phyloP scores from a whole-genome alignment of 2,329 filamentous ascomycete species.

The Fusarium begoniae region DNA sequence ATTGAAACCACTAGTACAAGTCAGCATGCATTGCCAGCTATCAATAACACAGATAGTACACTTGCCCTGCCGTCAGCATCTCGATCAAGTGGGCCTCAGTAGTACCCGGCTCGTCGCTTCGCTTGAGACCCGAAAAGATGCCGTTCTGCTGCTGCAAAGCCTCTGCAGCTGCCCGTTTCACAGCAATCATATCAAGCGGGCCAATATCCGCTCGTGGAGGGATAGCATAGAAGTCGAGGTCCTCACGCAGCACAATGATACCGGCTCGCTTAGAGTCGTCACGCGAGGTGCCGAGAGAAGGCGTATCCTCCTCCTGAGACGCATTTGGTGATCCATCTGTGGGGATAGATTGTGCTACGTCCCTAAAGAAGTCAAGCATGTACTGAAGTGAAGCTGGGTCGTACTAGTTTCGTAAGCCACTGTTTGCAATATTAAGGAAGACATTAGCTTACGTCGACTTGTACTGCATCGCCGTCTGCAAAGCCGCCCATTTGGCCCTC shows the following conservation, averaged over 20 bases:
- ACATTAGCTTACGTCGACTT: conserved; percentile 84
- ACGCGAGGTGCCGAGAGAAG: conserved; percentile 73
- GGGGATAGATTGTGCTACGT: conserved; percentile 95
- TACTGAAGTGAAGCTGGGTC: conserved; percentile 96
- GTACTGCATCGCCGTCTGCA: conserved; percentile 91
- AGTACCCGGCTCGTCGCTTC: conserved; percentile 94
- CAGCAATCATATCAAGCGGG: conserved; percentile 90
- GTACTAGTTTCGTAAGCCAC: conserved; percentile 69
- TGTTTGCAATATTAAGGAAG: not conserved
- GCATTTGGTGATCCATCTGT: conserved; percentile 73
- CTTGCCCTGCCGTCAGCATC: conserved; percentile 98
- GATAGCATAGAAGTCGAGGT: conserved; percentile 97
- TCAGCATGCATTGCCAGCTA: not conserved
- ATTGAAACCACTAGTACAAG: conserved; percentile 84
- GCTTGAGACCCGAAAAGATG: conserved; percentile 94
- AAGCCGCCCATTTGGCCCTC: conserved; percentile 96
- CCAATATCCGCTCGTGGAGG: conserved; percentile 86
- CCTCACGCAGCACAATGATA: conserved; percentile 95
- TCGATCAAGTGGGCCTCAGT: conserved; percentile 99
- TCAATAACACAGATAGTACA: conserved; percentile 22
- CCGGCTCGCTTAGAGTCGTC: conserved; percentile 91
- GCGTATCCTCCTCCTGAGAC: conserved; percentile 69
- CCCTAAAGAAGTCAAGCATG: conserved; percentile 98
- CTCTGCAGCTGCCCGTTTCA: conserved; percentile 90
- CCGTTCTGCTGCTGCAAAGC: conserved; percentile 90